Base-by-base conservation (phyloP, 805 yeast species). In the Komagataella pastoris region DNA sequence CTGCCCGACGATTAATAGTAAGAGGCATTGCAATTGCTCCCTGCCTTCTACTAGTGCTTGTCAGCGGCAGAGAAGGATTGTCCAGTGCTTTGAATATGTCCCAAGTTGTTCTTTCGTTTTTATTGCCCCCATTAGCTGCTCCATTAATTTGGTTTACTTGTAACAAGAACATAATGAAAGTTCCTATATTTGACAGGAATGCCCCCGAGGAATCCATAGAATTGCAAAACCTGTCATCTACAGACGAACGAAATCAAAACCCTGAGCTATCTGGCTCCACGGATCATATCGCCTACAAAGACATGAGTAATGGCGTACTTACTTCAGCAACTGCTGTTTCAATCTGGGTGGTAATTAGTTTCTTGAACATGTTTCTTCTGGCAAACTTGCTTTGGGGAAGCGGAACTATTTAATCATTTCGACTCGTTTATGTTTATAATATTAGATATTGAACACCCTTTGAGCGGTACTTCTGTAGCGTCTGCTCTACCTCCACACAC, bases 71-170 rank as follows among this genome's bases (percentile, higher is more conserved):
- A 56, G 85, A 81, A 61, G 97, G 97, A 3, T 73, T 89, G 49
- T 75, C 87, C 17, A 76, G 75, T 51, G 83, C 85, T 23, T 71
- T 89, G 59, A 90, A 90, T 59, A 79, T 81, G 4, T 79, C 88
- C 48, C 97, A 89, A 65, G 97, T 89, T 23, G 83, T 86, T 17
- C 72, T 89, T 46, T 81, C 93, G 2, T 64, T 90, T 56, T 77
- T 90, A 51, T 71, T 89, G 53, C 97, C 97, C 1, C 78, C 88
- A 54, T 93, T 89, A 5, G 80, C 89, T 46, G 96, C 96, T 0
- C 97, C 97, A 19, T 71, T 89, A 60, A 82, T 88, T 53, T 83
- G 80, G 63, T 87, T 88, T 64, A 88, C 96, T 0, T 79, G 87
- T 55, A 77, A 77, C 50, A 80, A 79, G 59, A 54, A 58, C 12